Conservation (phyloP, 345 rosid species). For the Limnanthes douglasii region DNA sequence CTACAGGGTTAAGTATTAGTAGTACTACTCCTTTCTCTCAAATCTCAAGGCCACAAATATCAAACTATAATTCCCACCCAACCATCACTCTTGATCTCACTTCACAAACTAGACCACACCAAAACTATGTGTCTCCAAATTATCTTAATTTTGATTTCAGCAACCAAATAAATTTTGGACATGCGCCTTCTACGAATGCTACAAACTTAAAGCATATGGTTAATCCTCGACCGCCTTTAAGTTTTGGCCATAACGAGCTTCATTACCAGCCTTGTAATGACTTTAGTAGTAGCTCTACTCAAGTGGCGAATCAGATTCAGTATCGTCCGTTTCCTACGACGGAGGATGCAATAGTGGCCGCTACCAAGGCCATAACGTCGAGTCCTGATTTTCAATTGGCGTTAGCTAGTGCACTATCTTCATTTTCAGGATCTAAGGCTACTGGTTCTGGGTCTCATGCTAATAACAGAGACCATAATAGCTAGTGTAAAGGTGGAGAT, state of each 20-base stretch:
- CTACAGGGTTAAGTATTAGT: conserved; percentile 12
- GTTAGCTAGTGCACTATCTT: conserved; percentile 21
- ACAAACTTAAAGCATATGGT: neutral
- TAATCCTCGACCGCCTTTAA: neutral
- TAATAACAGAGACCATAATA: neutral
- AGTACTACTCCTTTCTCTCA: conserved; percentile 8
- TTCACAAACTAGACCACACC: conserved; percentile 6
- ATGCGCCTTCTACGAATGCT: neutral
- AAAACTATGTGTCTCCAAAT: conserved; percentile 15
- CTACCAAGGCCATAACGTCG: conserved; percentile 19
- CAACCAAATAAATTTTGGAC: too few relatives aligned
- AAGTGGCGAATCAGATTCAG: neutral
- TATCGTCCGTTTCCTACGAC: conserved; percentile 3
- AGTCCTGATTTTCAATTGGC: conserved; percentile 19
- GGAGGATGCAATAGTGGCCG: conserved; percentile 15
- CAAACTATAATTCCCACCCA: conserved; percentile 22
- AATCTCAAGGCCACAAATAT: conserved; percentile 12
- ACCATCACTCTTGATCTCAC: conserved; percentile 42
- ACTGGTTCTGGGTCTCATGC: neutral
- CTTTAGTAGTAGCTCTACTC: neutral
- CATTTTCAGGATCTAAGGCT: conserved; percentile 9
- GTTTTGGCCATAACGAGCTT: neutral
- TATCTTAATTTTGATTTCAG: too few relatives aligned
- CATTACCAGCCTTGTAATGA: neutral
- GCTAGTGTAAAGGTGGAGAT: too few relatives aligned